Evolutionary conservation across 208 protist genomes (phyloP).

Genomic region (Crithidia bombi): DNA sequence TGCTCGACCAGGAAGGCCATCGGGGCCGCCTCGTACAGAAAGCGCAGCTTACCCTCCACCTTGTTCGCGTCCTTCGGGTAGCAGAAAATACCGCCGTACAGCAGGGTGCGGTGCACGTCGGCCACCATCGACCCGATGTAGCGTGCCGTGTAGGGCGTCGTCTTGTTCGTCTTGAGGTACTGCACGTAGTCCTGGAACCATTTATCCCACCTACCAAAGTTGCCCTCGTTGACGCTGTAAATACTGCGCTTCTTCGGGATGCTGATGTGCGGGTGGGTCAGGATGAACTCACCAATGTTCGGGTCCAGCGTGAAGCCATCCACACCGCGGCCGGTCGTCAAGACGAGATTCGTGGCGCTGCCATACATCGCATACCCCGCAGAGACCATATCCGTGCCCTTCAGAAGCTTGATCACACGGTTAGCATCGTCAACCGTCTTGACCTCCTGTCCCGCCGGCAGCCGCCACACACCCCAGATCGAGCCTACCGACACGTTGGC

Average conservation of each 20-base stretch:
- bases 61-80: conserved; percentile 94
- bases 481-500: conserved; percentile 96
- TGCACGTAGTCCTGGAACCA: conserved; percentile 83
- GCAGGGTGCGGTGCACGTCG: conserved; percentile 98
- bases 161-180: conserved; percentile 71
- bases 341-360: conserved; percentile 93
- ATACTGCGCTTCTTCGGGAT: conserved; percentile 92
- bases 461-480: conserved; percentile 91
- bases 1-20: conserved; percentile 93
- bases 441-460: conserved; percentile 78
- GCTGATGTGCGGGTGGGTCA: conserved; percentile 95
- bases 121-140: conserved; percentile 97
- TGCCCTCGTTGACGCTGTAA: conserved; percentile 98
- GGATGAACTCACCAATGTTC: conserved; percentile 96
- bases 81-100: conserved; percentile 99
- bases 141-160: conserved; percentile 68
- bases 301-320: conserved; percentile 96
- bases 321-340: conserved; percentile 92
- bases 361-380: conserved; percentile 97
- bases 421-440: conserved; percentile 81
- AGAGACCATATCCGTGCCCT: conserved; percentile 77
- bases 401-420: conserved; percentile 61
- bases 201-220: conserved; percentile 73
- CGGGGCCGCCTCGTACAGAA: conserved; percentile 97
- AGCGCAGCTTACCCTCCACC: conserved; percentile 96